Percentiles rank a stretch among this genome's conserved stretches.
Conservation (phyloP, 345 rosid genomes). For the Syzygium jambos region DNA sequence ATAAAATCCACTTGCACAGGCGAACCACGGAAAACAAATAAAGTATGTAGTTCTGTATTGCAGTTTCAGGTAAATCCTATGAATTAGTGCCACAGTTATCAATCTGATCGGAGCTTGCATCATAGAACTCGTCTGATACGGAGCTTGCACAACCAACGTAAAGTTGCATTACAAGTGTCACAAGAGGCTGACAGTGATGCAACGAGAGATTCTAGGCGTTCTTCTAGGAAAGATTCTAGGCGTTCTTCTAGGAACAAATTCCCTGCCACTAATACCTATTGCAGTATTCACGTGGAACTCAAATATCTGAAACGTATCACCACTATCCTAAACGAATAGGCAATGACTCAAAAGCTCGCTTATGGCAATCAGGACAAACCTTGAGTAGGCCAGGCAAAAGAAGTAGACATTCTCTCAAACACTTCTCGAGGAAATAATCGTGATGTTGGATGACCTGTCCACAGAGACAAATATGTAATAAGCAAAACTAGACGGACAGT, state of each 20-base stretch:
- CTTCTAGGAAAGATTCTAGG: neutral
- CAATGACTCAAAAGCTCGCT: neutral
- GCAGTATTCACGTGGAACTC: neutral
- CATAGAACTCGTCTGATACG: neutral
- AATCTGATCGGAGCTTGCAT: neutral
- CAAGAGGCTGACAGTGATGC: neutral
- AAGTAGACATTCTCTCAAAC: conserved; percentile 92
- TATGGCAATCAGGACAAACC: conserved; percentile 35
- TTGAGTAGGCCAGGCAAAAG: conserved; percentile 84
- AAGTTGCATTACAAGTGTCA: neutral
- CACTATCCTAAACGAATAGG: neutral
- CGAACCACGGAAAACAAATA: neutral
- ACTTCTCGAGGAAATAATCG: conserved; percentile 86
- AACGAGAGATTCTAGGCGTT: neutral
- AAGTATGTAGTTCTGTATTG: neutral
- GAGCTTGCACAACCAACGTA: neutral
- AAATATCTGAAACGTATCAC: neutral
- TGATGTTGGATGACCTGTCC: conserved; percentile 83
- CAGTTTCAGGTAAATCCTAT: neutral
- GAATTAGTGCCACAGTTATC: neutral
- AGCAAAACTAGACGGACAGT: neutral
- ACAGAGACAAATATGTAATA: neutral
- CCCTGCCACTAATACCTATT: neutral
- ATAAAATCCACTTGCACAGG: neutral
- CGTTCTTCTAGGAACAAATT: neutral